Evolutionary conservation across 1,284 basidiomycete genomes (phyloP).

Genomic region (Ceratobasidium sp.): DNA sequence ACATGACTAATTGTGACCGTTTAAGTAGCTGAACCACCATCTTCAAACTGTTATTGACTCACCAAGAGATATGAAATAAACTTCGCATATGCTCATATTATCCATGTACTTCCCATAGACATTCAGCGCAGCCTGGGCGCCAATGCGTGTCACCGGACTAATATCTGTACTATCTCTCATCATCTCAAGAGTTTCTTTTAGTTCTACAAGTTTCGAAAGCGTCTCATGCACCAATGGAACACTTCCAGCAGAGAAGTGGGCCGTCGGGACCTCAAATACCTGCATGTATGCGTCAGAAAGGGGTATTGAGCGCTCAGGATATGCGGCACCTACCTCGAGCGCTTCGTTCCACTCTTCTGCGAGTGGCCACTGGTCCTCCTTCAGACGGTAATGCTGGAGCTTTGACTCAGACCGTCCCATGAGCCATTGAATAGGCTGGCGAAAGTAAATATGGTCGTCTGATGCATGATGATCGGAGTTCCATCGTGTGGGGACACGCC

Average conservation of each 20-base stretch:
- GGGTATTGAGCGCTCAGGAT: too few species aligned
- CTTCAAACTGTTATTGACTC: background rate
- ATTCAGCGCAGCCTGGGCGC: conserved; percentile 22
- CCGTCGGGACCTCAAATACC: conserved; percentile 17
- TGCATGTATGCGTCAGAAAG: background rate
- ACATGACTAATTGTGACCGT: background rate
- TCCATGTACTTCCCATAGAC: conserved; percentile 24
- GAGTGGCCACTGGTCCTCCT: background rate
- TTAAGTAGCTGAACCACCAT: background rate
- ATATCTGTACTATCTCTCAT: background rate
- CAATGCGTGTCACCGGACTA: background rate
- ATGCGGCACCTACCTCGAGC: background rate
- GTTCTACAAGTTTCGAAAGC: background rate
- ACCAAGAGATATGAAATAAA: conserved; percentile 20
- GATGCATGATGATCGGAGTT: background rate
- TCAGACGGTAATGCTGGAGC: background rate
- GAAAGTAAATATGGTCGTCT: conserved; percentile 4
- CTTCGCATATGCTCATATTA: conserved; percentile 34
- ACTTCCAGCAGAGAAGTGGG: background rate
- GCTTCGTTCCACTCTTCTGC: conserved; percentile 13
- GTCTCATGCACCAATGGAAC: conserved; percentile 7
- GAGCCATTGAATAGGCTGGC: conserved; percentile 9
- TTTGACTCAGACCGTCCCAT: background rate
- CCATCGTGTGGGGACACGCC: conserved; percentile 16
- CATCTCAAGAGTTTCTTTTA: background rate